Base-by-base conservation (phyloP, 306 rosid genomes). In the Heteromeles arbutifolia region DNA sequence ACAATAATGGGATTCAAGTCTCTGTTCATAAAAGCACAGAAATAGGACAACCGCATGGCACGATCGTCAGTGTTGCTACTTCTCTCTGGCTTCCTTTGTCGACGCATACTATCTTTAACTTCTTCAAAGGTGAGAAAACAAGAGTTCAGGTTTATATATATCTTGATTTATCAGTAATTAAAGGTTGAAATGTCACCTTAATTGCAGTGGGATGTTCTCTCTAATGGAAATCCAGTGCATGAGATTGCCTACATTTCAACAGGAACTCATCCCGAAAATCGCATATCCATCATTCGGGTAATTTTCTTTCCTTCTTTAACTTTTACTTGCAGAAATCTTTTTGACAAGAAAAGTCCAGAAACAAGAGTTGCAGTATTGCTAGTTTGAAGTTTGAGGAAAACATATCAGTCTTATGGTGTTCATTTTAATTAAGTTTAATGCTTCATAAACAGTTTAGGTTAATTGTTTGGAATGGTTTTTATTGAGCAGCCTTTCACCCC, bases 181-280 rank as follows among this genome's bases (percentile, higher is more conserved):
- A 4, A 50, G 4, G 7, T 13, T 25, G 9, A n/a, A 74, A 56
- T 63, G 14, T 25, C n/a, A 19, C 4, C 44, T 39, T 74, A 25
- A n/a, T n/a, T n/a, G n/a, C 41, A 93, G 96, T 91, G 98, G 97
- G 97, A 93, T 77, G 79, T 86, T 70, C 85, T 91, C 32, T 72
- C 77, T 19, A 9, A 34, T 72, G 88, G 81, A 69, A 67, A 73
- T 72, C 65, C 81, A 12, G 81, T 74, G 18, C 69, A 77, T 4
- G 82, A 81, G 76, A 61, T 91, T 77, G 89, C 76, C 4, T 89
- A 73, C 64, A 82, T 93, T 73, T 67, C 83, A 66, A 83, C 45
- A 13, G 93, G 92, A 79, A 44, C 32, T 79, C 67, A 87, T 81
- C 89, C 80, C 8, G 86, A 84, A 41, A 88, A 88, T 52, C 76